Evolutionary conservation across 495 filamentous ascomycete species (phyloP).

Genomic region (Aspergillus steynii): DNA sequence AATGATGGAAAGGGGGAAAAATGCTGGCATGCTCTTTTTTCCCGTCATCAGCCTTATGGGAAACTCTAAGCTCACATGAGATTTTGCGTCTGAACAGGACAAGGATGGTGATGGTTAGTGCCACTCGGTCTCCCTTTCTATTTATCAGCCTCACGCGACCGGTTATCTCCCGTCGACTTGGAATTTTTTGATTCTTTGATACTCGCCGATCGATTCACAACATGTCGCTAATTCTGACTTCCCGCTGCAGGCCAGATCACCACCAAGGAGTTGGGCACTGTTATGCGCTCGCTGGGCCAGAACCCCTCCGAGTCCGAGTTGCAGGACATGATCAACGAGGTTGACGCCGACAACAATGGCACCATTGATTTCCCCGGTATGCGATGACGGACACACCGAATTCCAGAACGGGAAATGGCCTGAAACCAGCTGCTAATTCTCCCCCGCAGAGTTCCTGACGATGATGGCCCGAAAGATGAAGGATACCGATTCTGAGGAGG

Average conservation of each 20-base stretch:
- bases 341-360: conserved; percentile 99
- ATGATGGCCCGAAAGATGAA: conserved; percentile 99
- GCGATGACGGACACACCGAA: conserved; percentile 15
- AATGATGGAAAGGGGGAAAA: not conserved
- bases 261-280: conserved; percentile 97
- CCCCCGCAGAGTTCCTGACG: conserved; percentile 82
- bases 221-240: conserved; percentile 6
- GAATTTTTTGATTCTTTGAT: not conserved
- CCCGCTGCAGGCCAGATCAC: conserved; percentile 84
- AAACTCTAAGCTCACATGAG: conserved; percentile 17
- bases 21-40: not conserved
- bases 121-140: conserved; percentile 12
- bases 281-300: conserved; percentile 99
- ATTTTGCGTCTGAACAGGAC: conserved; percentile 62
- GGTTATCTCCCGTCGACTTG: not conserved
- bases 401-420: not conserved
- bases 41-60: not conserved
- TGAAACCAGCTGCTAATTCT: conserved; percentile 13
- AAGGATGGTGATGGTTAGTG: conserved; percentile 99
- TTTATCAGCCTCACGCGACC: conserved; percentile 2
- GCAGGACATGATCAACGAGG: conserved; percentile 99
- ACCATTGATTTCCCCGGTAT: conserved; percentile 98
- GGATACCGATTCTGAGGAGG: conserved; percentile 98
- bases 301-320: conserved; percentile 98
- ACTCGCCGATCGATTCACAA: conserved; percentile 3